Percentiles rank a stretch among this genome's conserved stretches.
Conservation (phyloP, 257 asterid species). For the Solanum acaule region DNA sequence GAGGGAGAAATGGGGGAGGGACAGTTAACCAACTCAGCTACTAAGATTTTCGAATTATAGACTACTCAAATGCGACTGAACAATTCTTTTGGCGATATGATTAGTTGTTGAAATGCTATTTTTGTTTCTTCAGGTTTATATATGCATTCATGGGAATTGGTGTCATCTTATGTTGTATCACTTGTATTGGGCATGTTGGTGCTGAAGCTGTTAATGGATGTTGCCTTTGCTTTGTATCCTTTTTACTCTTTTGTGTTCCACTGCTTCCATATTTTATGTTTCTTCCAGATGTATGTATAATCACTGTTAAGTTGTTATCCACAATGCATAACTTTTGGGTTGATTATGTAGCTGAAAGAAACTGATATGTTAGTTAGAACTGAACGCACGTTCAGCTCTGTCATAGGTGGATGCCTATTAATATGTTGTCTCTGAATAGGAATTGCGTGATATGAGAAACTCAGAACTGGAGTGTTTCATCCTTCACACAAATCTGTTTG, state of each 20-base stretch:
- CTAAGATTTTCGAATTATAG: not conserved
- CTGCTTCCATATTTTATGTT: not conserved
- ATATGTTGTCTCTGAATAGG: not conserved
- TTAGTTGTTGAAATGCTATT: not conserved
- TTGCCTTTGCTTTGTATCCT: slow-evolving; percentile 95
- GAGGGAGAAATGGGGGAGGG: not conserved
- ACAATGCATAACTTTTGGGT: not conserved
- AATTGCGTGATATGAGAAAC: not conserved
- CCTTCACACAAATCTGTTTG: not conserved
- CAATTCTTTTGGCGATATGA: not conserved
- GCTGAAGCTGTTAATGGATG: slow-evolving; percentile 84
- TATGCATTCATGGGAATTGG: slow-evolving; percentile 72
- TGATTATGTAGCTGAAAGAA: not conserved
- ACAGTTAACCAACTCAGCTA: not conserved
- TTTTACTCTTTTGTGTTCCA: not conserved
- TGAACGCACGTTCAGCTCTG: not conserved
- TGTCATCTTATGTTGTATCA: slow-evolving; percentile 41
- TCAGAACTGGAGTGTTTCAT: not conserved
- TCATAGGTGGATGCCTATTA: not conserved
- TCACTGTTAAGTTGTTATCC: not conserved
- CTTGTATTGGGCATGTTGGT: slow-evolving; percentile 63
- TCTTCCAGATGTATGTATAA: not conserved
- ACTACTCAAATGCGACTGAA: not conserved
- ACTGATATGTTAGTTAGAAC: not conserved
- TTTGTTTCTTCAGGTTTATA: slow-evolving; percentile 53